Evolutionary conservation across 2,329 filamentous ascomycete species (phyloP).

Genomic region (Verticillium longisporum): DNA sequence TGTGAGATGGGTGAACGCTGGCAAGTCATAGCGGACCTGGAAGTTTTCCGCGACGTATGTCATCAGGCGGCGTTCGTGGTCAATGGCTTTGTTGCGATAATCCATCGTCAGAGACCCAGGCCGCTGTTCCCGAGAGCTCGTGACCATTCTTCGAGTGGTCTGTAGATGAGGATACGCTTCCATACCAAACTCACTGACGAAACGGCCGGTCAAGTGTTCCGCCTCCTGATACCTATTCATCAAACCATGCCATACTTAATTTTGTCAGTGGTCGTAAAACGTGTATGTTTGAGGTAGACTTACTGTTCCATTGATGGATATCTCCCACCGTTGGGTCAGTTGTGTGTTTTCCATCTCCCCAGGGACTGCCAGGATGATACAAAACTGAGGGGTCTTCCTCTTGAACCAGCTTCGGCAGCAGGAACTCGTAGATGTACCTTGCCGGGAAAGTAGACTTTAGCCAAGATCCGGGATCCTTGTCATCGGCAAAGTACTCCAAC

Average conservation of each 20-base stretch:
- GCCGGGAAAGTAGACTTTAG: slow-evolving; percentile 83
- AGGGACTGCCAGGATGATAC: slow-evolving; percentile 82
- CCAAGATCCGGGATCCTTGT: slow-evolving; percentile 79
- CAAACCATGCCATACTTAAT: slow-evolving; percentile 75
- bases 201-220: slow-evolving; percentile 78
- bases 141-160: slow-evolving; percentile 63
- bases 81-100: slow-evolving; percentile 93
- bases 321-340: slow-evolving; percentile 78
- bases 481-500: slow-evolving; percentile 70
- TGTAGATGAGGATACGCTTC: slow-evolving; percentile 80
- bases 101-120: slow-evolving; percentile 82
- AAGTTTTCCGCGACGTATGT: slow-evolving; percentile 90
- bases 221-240: slow-evolving; percentile 91
- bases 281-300: background rate
- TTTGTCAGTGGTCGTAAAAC: too few relatives aligned
- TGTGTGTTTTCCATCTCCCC: slow-evolving; percentile 64
- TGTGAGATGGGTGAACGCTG: slow-evolving; percentile 65
- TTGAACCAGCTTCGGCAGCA: slow-evolving; percentile 67
- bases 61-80: slow-evolving; percentile 79
- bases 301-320: slow-evolving; percentile 82
- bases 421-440: slow-evolving; percentile 88
- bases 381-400: slow-evolving; percentile 63
- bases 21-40: slow-evolving; percentile 48
- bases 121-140: slow-evolving; percentile 67
- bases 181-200: slow-evolving; percentile 96